These are phyloP conservation scores for Kodamaea kaohsiungensis DNA, from an alignment of 805 yeast species.

Conservation along the genomic window DNA sequence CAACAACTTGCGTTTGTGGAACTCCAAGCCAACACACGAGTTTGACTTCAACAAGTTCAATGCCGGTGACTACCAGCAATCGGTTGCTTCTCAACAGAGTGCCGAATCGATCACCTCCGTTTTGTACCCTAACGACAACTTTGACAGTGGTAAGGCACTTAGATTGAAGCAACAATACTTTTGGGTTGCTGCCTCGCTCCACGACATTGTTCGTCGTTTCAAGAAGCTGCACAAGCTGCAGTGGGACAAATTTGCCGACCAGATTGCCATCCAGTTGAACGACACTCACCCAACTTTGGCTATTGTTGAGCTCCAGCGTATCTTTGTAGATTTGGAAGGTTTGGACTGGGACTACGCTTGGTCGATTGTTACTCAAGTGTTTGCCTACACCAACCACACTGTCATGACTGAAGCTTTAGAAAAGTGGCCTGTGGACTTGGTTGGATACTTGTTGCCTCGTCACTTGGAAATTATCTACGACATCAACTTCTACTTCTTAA, in stretches of 20 bases:
- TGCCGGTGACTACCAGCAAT: conserved; percentile 84
- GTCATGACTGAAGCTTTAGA: conserved; percentile 94
- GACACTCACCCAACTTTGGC: conserved; percentile 96
- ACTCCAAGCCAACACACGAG: conserved; percentile 85
- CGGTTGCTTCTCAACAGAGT: conserved; percentile 80
- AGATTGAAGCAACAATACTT: conserved; percentile 94
- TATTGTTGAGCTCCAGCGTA: conserved; percentile 83
- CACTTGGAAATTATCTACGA: conserved; percentile 89
- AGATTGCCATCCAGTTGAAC: conserved; percentile 88
- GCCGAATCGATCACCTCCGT: conserved; percentile 94
- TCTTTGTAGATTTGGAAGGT: conserved; percentile 80
- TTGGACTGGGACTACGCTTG: conserved; percentile 84
- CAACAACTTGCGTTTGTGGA: conserved; percentile 88
- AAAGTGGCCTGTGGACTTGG: conserved; percentile 88
- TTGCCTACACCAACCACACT: conserved; percentile 93
- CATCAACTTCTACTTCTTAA: conserved; percentile 76
- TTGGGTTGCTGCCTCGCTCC: conserved; percentile 94
- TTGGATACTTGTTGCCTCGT: conserved; percentile 81
- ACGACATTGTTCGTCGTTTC: conserved; percentile 87
- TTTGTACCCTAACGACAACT: conserved; percentile 91
- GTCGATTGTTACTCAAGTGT: conserved; percentile 75
- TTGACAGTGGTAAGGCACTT: conserved; percentile 86
- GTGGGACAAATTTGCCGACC: conserved; percentile 83
- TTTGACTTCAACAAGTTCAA: conserved; percentile 90
- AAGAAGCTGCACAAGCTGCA: conserved; percentile 69